These are phyloP conservation scores for Suillus brevipes DNA, from an alignment of 768 basidiomycete genomes.

Conservation along the genomic window DNA sequence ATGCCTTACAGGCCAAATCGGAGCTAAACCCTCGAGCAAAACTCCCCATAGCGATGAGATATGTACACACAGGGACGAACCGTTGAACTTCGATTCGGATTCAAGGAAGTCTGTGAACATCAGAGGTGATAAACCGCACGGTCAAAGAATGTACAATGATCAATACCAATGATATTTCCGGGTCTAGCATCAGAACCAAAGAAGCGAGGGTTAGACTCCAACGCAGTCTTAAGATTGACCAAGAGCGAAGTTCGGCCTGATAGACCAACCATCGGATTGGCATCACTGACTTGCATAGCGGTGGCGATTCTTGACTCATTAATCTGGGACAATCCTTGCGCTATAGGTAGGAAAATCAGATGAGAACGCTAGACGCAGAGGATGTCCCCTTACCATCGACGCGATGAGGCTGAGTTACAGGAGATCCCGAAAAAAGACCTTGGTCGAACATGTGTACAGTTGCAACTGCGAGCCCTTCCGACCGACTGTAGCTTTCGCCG, in stretches of 20 bases:
- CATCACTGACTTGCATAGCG: conserved; percentile 76
- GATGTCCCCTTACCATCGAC: conserved; percentile 66
- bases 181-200: conserved; percentile 78
- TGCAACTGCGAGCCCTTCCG: conserved; percentile 86
- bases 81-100: conserved; percentile 47
- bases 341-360: conserved; percentile 38
- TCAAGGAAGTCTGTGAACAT: conserved; percentile 63
- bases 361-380: background rate
- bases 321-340: conserved; percentile 65
- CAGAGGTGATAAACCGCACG: background rate
- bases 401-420: conserved; percentile 55
- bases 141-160: conserved; percentile 7
- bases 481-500: conserved; percentile 58
- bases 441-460: conserved; percentile 85
- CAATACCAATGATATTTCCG: conserved; percentile 76
- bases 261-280: conserved; percentile 89
- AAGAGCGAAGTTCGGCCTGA: conserved; percentile 83
- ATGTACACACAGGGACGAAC: conserved; percentile 51
- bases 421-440: conserved; percentile 76
- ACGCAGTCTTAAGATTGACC: conserved; percentile 67
- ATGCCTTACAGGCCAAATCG: conserved; percentile 85
- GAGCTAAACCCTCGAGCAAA: conserved; percentile 78
- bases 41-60: conserved; percentile 78
- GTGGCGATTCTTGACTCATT: conserved; percentile 57
- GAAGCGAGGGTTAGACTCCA: conserved; percentile 61